Percentiles rank a stretch among this genome's conserved stretches.
Conservation (phyloP, 2,329 filamentous ascomycete species). For the Colletotrichum acutatum region DNA sequence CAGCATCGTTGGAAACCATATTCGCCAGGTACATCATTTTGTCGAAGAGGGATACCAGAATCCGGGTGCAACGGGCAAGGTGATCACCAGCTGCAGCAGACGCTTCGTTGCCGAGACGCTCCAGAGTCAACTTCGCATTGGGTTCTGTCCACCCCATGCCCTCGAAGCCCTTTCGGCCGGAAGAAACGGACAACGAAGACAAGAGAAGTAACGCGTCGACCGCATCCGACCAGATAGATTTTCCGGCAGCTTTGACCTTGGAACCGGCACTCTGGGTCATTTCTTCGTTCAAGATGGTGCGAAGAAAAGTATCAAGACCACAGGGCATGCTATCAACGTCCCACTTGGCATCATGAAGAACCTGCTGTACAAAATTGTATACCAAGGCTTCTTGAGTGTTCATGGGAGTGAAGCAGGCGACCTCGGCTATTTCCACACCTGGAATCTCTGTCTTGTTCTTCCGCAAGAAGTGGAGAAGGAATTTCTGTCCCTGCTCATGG, state of each 20-base stretch:
- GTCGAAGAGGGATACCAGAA: constrained; percentile 37
- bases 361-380: constrained; percentile 45
- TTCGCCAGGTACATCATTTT: constrained; percentile 35
- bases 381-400: constrained; percentile 37
- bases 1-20: not conserved
- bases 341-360: constrained; percentile 42
- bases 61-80: constrained; percentile 10
- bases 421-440: constrained; percentile 37
- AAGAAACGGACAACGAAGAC: not conserved
- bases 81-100: not conserved
- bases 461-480: constrained; percentile 45
- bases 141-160: not conserved
- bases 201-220: constrained; percentile 18
- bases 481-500: constrained; percentile 46
- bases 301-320: not conserved
- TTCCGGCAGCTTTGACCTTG: constrained; percentile 8
- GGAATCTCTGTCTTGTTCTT: constrained; percentile 44
- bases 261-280: not conserved
- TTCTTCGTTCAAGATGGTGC: not conserved
- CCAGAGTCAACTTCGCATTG: not conserved
- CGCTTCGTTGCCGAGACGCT: not conserved
- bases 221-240: constrained; percentile 8
- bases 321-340: constrained; percentile 38
- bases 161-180: not conserved
- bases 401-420: constrained; percentile 43